Conservation (phyloP, 2,329 filamentous ascomycete species). For the Samsoniella hepiali region DNA sequence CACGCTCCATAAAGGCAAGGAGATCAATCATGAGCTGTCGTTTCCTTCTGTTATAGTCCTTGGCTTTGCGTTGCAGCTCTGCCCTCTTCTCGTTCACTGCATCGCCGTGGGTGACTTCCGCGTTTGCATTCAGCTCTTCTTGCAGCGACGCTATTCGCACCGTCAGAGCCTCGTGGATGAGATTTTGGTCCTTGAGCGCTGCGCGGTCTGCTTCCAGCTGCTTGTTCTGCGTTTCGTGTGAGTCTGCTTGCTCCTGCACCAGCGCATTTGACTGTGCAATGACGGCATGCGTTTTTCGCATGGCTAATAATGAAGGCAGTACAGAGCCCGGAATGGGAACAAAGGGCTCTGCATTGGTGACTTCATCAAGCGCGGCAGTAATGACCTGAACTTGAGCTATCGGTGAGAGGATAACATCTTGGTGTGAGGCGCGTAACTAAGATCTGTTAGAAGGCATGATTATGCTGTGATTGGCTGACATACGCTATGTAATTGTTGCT, state of each 20-base stretch:
- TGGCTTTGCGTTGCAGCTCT: constrained; percentile 57
- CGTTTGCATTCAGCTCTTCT: constrained; percentile 53
- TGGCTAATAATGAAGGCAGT: constrained; percentile 67
- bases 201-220: constrained; percentile 50
- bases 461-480: neutral
- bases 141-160: constrained; percentile 59
- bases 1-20: constrained; percentile 66
- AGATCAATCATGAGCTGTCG: constrained; percentile 60
- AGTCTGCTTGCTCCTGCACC: constrained; percentile 44
- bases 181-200: constrained; percentile 52
- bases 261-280: constrained; percentile 62
- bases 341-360: constrained; percentile 60
- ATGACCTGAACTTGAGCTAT: constrained; percentile 43
- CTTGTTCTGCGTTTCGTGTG: constrained; percentile 42
- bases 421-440: constrained; percentile 11
- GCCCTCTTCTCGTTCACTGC: constrained; percentile 60
- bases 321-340: constrained; percentile 65
- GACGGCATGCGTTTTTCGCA: constrained; percentile 63
- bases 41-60: constrained; percentile 59
- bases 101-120: constrained; percentile 58
- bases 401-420: constrained; percentile 26
- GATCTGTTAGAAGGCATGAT: neutral
- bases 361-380: constrained; percentile 62
- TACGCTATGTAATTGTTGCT: constrained; percentile 48
- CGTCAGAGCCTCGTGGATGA: constrained; percentile 51